phyloP scores from a whole-genome alignment of 2,329 filamentous ascomycete species.

The Trichoderma brevicompactum region DNA sequence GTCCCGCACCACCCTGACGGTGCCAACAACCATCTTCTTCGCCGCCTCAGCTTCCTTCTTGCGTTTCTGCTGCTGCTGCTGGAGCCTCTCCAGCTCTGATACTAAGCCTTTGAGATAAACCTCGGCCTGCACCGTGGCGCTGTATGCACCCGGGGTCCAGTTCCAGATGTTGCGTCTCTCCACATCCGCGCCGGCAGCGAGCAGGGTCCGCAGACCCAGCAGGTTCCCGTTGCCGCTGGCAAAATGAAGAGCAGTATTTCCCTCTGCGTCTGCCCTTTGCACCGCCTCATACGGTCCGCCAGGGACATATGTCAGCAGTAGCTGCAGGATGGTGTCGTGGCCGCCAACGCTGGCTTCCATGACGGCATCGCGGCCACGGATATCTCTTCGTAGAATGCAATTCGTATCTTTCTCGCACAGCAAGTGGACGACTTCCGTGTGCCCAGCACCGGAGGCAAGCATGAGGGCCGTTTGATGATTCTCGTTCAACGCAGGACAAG shows the following conservation, averaged over 20 bases:
- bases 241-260: constrained; percentile 88
- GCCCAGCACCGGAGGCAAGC: constrained; percentile 71
- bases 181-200: constrained; percentile 78
- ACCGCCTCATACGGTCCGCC: constrained; percentile 59
- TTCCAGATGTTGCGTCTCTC: constrained; percentile 73
- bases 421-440: constrained; percentile 74
- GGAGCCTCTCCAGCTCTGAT: constrained; percentile 68
- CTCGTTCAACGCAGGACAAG: constrained; percentile 75
- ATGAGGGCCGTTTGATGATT: constrained; percentile 80
- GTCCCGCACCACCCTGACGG: constrained; percentile 51
- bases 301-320: constrained; percentile 65
- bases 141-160: constrained; percentile 85
- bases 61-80: constrained; percentile 40
- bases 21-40: constrained; percentile 45
- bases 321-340: constrained; percentile 67
- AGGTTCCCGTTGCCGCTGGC: constrained; percentile 81
- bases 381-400: constrained; percentile 68
- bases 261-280: constrained; percentile 65
- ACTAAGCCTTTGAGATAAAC: constrained; percentile 82
- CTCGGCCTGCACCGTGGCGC: constrained; percentile 79
- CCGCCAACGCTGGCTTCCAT: constrained; percentile 66
- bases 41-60: constrained; percentile 48
- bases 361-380: constrained; percentile 71
- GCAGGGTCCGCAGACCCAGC: constrained; percentile 73
- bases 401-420: constrained; percentile 67